phyloP scores from a whole-genome alignment of 169 alveolate species.

The Plasmodium ovale region DNA sequence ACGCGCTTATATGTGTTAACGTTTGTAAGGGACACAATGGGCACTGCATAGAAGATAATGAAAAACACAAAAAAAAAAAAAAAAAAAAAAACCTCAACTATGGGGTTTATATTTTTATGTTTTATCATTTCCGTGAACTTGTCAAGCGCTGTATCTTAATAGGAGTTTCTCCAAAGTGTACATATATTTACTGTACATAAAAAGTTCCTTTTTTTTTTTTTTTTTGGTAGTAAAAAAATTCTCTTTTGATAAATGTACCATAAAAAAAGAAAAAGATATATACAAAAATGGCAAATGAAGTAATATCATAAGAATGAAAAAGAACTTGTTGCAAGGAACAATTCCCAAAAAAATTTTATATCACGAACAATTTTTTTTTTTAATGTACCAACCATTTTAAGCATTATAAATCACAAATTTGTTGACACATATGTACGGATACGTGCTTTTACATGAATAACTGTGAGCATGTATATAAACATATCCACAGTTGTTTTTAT shows the following conservation, averaged over 20 bases:
- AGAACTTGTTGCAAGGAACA: neutral
- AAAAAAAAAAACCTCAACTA: neutral
- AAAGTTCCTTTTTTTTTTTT: neutral
- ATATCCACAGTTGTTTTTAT: neutral
- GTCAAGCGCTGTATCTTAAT: neutral
- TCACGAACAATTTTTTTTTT: too few species aligned
- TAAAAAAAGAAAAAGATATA: too few species aligned
- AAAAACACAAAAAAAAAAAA: too few species aligned
- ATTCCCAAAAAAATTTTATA: too few species aligned
- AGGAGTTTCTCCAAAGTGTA: neutral
- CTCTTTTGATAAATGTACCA: neutral
- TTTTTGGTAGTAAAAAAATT: too few species aligned
- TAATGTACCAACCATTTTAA: neutral
- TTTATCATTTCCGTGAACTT: neutral
- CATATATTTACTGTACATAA: neutral
- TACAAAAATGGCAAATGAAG: neutral
- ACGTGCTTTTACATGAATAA: neutral
- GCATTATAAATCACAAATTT: neutral
- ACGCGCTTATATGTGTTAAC: too few species aligned
- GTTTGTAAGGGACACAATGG: too few species aligned
- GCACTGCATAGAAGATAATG: too few species aligned
- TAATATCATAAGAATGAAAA: neutral
- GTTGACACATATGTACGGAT: neutral
- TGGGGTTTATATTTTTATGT: neutral
- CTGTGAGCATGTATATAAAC: neutral